A percentile compares a stretch with the other conserved stretches of the same genome.
phyloP scores from a whole-genome alignment of 257 asterid genomes.

The Capsicum chinense region DNA sequence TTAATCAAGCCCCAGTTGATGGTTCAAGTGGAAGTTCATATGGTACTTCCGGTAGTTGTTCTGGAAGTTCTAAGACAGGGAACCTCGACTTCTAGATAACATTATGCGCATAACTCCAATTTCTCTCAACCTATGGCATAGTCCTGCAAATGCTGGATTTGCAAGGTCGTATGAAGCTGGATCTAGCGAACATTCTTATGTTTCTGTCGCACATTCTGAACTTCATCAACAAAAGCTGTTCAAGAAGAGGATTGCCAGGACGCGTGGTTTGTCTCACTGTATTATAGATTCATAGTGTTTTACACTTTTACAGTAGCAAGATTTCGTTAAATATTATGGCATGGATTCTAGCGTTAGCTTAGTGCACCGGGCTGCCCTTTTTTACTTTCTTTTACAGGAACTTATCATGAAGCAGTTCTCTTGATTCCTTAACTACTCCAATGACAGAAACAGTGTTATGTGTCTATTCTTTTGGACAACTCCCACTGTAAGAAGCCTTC shows the following conservation, averaged over 20 bases:
- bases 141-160: constrained; percentile 16
- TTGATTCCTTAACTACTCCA: background rate
- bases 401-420: background rate
- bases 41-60: constrained; percentile 73
- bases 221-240: background rate
- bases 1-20: constrained; percentile 95
- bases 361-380: background rate
- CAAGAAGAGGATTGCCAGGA: constrained; percentile 10
- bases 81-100: constrained; percentile 69
- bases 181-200: background rate
- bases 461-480: background rate
- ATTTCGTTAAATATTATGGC: background rate
- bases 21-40: constrained; percentile 87
- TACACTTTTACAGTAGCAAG: constrained; percentile 15
- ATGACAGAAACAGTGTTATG: background rate
- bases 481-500: constrained; percentile 7
- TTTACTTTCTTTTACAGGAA: background rate
- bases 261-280: background rate
- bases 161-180: background rate
- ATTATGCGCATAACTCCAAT: background rate
- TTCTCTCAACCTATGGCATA: constrained; percentile 8
- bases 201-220: background rate
- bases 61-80: constrained; percentile 69
- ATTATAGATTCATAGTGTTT: background rate
- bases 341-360: background rate